phyloP scores from a whole-genome alignment of 2,329 filamentous ascomycete species.

The Monilinia laxa region DNA sequence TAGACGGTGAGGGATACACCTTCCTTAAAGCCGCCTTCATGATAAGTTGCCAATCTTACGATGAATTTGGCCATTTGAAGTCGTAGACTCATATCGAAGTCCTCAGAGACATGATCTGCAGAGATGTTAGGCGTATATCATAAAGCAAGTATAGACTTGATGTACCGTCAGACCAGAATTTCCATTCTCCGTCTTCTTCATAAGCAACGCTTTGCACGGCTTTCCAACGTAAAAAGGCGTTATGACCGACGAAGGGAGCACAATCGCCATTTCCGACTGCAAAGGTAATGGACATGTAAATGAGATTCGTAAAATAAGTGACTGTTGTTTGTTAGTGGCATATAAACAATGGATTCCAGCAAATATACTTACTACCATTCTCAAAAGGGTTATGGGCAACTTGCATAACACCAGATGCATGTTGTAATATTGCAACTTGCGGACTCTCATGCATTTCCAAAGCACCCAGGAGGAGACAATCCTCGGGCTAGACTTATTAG shows the following conservation, averaged over 20 bases:
- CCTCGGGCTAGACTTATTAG: slow-evolving; percentile 24
- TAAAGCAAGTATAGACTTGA: neutral
- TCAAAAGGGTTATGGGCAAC: slow-evolving; percentile 72
- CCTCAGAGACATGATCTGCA: slow-evolving; percentile 61
- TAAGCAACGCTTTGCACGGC: slow-evolving; percentile 60
- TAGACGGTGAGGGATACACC: slow-evolving; percentile 72
- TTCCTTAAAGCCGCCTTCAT: slow-evolving; percentile 69
- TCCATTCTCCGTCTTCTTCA: slow-evolving; percentile 49
- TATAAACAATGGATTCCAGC: neutral
- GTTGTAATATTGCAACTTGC: slow-evolving; percentile 70
- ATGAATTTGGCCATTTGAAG: slow-evolving; percentile 68
- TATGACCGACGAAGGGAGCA: slow-evolving; percentile 67
- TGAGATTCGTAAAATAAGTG: slow-evolving; percentile 76
- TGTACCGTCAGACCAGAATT: slow-evolving; percentile 42
- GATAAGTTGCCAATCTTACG: slow-evolving; percentile 68
- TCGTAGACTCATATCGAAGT: slow-evolving; percentile 73
- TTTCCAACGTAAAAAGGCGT: slow-evolving; percentile 70
- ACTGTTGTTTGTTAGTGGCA: slow-evolving; percentile 43
- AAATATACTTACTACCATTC: slow-evolving; percentile 49
- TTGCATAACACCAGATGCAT: slow-evolving; percentile 74
- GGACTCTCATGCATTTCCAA: slow-evolving; percentile 70
- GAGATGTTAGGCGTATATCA: neutral
- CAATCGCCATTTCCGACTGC: slow-evolving; percentile 70
- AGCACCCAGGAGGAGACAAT: slow-evolving; percentile 45
- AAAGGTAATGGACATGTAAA: slow-evolving; percentile 72